Conservation (phyloP, 345 rosid genomes). For the Durio zibethinus region DNA sequence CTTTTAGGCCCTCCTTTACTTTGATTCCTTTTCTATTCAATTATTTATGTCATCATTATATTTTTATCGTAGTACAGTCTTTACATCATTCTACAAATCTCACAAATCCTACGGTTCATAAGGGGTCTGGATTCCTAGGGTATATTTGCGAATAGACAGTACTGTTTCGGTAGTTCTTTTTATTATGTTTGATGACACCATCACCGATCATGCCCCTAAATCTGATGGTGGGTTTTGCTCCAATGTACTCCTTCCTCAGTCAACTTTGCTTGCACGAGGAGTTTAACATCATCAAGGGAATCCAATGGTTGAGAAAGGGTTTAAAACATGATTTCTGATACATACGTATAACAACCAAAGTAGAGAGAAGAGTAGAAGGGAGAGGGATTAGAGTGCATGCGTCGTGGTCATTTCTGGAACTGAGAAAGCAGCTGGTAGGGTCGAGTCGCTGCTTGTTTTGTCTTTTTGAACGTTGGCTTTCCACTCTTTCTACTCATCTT, state of each 20-base stretch:
- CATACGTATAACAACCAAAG: background rate
- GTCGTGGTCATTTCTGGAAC: conserved; percentile 69
- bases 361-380: background rate
- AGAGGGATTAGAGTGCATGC: conserved; percentile 38
- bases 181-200: conserved; percentile 31
- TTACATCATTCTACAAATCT: conserved; percentile 12
- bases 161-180: background rate
- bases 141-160: conserved; percentile 13
- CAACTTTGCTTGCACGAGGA: conserved; percentile 25
- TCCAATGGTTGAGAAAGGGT: conserved; percentile 26
- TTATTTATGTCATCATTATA: conserved; percentile 37
- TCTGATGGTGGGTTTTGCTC: conserved; percentile 21
- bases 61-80: conserved; percentile 14
- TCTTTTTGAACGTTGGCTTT: conserved; percentile 42
- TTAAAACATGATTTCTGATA: background rate
- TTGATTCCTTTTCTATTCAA: conserved; percentile 63
- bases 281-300: conserved; percentile 17
- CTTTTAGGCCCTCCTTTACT: conserved; percentile 42
- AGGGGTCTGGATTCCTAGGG: conserved; percentile 17
- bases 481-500: conserved; percentile 32
- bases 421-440: conserved; percentile 45
- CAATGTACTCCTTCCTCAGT: background rate
- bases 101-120: conserved; percentile 35
- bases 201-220: conserved; percentile 24
- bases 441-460: conserved; percentile 41